These are phyloP conservation scores for Knoxia roxburghii DNA, from an alignment of 257 asterid genomes.

Conservation along the genomic window DNA sequence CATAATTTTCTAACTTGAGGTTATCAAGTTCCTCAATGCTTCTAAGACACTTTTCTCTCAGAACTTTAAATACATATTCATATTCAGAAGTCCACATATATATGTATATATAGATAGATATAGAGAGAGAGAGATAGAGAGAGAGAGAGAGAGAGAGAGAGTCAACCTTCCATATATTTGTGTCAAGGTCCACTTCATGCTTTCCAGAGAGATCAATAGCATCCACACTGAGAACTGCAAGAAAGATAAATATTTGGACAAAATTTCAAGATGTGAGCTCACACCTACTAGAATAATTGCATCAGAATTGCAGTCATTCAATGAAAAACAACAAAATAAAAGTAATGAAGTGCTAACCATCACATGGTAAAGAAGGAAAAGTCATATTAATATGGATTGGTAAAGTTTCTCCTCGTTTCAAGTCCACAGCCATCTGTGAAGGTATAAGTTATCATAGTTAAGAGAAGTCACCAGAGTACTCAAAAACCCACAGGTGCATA, in stretches of 20 bases:
- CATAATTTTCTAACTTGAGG: neutral
- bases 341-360: constrained; percentile 51
- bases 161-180: constrained; percentile 94
- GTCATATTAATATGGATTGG: constrained; percentile 97
- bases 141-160: neutral
- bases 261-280: constrained; percentile 13
- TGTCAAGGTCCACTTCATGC: constrained; percentile 99
- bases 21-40: constrained; percentile 4
- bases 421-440: constrained; percentile 91
- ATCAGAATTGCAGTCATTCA: neutral
- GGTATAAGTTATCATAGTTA: constrained; percentile 13
- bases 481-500: neutral
- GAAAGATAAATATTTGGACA: constrained; percentile 9
- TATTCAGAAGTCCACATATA: neutral
- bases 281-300: neutral
- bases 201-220: constrained; percentile 99
- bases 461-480: constrained; percentile 5
- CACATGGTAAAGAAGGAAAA: constrained; percentile 97
- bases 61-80: neutral
- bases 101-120: neutral
- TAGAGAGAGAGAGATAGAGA: neutral
- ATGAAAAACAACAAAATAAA: constrained; percentile 3
- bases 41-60: neutral
- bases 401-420: constrained; percentile 89
- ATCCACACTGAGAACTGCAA: constrained; percentile 86